Evolutionary conservation across 164 flowering plant genomes (phyloP).

Genomic region (Sedum album): DNA sequence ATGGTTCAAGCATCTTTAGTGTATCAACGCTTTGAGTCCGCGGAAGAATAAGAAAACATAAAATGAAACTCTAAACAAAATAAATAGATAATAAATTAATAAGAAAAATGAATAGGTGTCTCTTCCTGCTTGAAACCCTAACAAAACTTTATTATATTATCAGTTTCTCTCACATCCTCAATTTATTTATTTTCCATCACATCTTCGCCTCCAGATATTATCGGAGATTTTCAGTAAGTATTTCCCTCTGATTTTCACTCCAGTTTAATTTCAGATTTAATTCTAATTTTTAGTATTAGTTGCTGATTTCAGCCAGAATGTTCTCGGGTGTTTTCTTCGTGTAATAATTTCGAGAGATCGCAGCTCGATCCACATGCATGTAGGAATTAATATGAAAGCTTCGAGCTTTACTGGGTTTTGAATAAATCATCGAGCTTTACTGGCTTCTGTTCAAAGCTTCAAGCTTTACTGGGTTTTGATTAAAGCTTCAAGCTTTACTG

Average conservation of each 20-base stretch:
- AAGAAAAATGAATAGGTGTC: too few species aligned
- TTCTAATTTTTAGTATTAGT: neutral
- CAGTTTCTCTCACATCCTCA: neutral
- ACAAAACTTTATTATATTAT: neutral
- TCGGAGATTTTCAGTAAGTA: neutral
- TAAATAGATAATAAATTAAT: too few species aligned
- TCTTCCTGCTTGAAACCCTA: too few species aligned
- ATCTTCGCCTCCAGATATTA: neutral
- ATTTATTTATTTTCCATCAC: neutral
- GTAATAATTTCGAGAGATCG: neutral
- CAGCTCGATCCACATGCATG: neutral
- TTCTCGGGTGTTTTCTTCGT: neutral
- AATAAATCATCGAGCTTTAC: neutral
- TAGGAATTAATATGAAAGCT: too few species aligned
- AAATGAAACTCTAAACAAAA: too few species aligned
- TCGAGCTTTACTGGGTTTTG: neutral
- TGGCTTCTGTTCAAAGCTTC: too few species aligned
- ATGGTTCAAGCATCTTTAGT: too few species aligned
- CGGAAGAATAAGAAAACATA: too few species aligned
- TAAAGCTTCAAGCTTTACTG: neutral
- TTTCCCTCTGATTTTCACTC: neutral
- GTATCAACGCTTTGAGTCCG: too few species aligned
- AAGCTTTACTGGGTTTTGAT: neutral
- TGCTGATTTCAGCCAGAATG: neutral
- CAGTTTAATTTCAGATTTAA: slow-evolving; percentile 1